phyloP scores from a whole-genome alignment of 2,329 filamentous ascomycete species.

The Pseudogymnoascus sp. region DNA sequence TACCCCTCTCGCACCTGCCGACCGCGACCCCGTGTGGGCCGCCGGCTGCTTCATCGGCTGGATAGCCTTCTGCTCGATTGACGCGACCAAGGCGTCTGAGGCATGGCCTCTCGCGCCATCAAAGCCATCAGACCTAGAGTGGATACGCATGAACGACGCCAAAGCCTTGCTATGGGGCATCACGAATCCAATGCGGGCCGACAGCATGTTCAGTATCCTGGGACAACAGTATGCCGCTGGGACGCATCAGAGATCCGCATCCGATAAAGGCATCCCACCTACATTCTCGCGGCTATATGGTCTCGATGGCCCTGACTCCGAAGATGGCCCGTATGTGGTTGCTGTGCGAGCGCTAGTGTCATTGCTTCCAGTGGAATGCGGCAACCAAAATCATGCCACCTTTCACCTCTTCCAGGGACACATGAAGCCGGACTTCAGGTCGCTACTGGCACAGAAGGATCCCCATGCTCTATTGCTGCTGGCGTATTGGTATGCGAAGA shows the following conservation, averaged over 20 bases:
- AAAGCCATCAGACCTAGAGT: slow-evolving; percentile 43
- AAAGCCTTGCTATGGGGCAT: slow-evolving; percentile 49
- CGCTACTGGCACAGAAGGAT: slow-evolving; percentile 44
- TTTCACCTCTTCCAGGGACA: slow-evolving; percentile 43
- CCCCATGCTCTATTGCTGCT: slow-evolving; percentile 46
- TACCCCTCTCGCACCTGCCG: slow-evolving; percentile 28
- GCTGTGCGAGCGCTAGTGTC: slow-evolving; percentile 11
- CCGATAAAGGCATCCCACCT: slow-evolving; percentile 10
- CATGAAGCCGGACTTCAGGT: slow-evolving; percentile 37
- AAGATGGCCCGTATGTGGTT: slow-evolving; percentile 17
- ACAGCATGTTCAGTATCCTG: slow-evolving; percentile 38
- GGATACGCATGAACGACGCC: slow-evolving; percentile 50
- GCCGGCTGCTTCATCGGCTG: slow-evolving; percentile 41
- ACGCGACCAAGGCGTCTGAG: slow-evolving; percentile 35
- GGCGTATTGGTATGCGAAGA: slow-evolving; percentile 49
- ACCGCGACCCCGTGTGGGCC: slow-evolving; percentile 43
- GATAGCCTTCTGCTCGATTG: slow-evolving; percentile 39
- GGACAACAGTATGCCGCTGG: background rate
- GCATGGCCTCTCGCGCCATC: slow-evolving; percentile 49
- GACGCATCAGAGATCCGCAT: slow-evolving; percentile 3
- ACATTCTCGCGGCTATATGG: slow-evolving; percentile 15
- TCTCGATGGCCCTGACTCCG: slow-evolving; percentile 3
- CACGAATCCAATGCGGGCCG: slow-evolving; percentile 39
- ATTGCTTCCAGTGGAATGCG: slow-evolving; percentile 17
- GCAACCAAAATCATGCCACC: slow-evolving; percentile 35